phyloP scores from a whole-genome alignment of 1,284 basidiomycete species.

The Malassezia psittaci region DNA sequence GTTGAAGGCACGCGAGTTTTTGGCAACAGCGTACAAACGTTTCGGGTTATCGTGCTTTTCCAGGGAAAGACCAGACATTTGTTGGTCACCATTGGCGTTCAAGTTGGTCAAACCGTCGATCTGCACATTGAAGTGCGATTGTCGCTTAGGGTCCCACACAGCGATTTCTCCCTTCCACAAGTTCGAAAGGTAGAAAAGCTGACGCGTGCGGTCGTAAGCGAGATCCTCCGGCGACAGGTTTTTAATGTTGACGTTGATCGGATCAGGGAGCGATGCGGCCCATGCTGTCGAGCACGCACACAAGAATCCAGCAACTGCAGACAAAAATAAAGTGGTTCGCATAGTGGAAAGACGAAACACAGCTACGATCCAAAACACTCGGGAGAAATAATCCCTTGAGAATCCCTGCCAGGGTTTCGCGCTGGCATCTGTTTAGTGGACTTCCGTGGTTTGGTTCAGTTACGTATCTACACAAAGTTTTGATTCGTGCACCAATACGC shows the following conservation, averaged over 20 bases:
- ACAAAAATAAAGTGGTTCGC: neutral
- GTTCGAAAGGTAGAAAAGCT: slow-evolving; percentile 41
- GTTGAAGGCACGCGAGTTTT: slow-evolving; percentile 34
- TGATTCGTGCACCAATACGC: too few species aligned
- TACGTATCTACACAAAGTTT: too few species aligned
- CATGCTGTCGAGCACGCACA: neutral
- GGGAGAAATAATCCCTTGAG: too few species aligned
- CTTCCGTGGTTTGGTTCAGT: too few species aligned
- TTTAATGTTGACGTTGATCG: slow-evolving; percentile 29
- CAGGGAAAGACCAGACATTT: slow-evolving; percentile 40
- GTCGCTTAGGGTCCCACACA: slow-evolving; percentile 21
- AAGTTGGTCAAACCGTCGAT: slow-evolving; percentile 30
- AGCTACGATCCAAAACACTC: neutral
- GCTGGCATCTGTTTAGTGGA: too few species aligned
- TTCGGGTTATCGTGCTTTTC: slow-evolving; percentile 22
- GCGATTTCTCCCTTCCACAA: slow-evolving; percentile 36
- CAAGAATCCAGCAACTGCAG: neutral
- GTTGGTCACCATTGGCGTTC: slow-evolving; percentile 31
- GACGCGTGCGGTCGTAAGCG: slow-evolving; percentile 28
- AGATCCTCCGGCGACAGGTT: slow-evolving; percentile 39
- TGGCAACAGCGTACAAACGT: slow-evolving; percentile 37
- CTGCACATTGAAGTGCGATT: slow-evolving; percentile 28
- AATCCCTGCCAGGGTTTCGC: too few species aligned
- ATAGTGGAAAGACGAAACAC: neutral
- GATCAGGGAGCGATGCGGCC: slow-evolving; percentile 22